Conservation (phyloP, 1,284 basidiomycete genomes). For the Cutaneotrichosporon cyanovorans region DNA sequence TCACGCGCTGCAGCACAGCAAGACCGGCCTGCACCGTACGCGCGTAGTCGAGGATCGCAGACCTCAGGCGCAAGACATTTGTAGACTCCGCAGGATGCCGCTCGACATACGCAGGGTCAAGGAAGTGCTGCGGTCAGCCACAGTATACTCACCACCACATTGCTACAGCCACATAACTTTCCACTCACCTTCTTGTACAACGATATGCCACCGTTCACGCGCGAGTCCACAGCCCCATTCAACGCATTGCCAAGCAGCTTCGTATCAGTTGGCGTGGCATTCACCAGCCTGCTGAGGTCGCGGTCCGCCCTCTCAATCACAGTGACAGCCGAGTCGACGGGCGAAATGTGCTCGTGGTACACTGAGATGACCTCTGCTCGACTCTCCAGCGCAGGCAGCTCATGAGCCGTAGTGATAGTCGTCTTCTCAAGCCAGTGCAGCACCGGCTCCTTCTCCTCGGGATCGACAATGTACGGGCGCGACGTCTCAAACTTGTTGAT, state of each 20-base stretch:
- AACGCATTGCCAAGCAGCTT: constrained; percentile 81
- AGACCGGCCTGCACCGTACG: constrained; percentile 75
- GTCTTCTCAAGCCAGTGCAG: constrained; percentile 86
- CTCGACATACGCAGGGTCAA: constrained; percentile 60
- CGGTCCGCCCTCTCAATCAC: constrained; percentile 56
- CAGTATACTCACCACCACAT: no score
- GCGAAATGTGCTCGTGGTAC: constrained; percentile 71
- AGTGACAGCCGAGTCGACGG: constrained; percentile 72
- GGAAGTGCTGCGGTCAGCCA: constrained; percentile 51
- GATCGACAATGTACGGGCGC: constrained; percentile 59
- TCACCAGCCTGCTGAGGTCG: constrained; percentile 19
- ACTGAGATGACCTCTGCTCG: constrained; percentile 80
- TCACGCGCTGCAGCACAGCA: constrained; percentile 61
- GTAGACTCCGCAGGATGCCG: constrained; percentile 64
- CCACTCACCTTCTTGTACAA: constrained; percentile 50
- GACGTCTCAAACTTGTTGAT: constrained; percentile 74
- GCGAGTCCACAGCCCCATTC: constrained; percentile 79
- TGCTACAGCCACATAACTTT: background rate
- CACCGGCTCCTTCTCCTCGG: constrained; percentile 47
- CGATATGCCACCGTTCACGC: constrained; percentile 65
- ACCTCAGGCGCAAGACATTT: constrained; percentile 61
- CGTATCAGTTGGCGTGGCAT: constrained; percentile 41
- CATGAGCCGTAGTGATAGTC: constrained; percentile 71
- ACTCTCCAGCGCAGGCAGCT: constrained; percentile 83
- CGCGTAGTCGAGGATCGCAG: constrained; percentile 76